Base-by-base conservation (phyloP, 805 yeast genomes). In the Kurtzmaniella cleridarum region DNA sequence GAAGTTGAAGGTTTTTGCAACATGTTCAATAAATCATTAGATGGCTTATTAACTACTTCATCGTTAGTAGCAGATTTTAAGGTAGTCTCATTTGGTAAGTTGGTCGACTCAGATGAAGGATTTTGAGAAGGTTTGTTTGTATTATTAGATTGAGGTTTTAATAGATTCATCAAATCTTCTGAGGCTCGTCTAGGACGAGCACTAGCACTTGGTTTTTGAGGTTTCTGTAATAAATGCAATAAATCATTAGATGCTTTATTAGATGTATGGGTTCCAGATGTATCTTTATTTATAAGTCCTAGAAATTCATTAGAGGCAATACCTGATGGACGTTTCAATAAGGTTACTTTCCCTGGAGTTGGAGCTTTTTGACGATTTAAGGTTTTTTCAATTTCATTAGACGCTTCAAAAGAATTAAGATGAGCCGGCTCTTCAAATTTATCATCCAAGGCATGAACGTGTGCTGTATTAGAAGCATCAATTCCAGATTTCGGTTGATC, bases 311-410 rank as follows among this genome's bases (percentile, higher is more conserved):
- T n/a, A 7, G 39, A 36, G 10, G 32, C 13, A 14, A 6, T 27
- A 20, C 24, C 39, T 27, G 38, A 45, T 1, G 57, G 43, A 39
- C 59, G 50, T 42, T 56, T 61, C 44, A 63, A 53, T 10, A 64
- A 41, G 12, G 54, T 59, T 9, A 60, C 43, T 42, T 54, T 60
- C 1, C 55, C 62, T 13, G 44, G 38, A 2, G 47, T 45, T 32
- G 39, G 17, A 34, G 36, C 20, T 24, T 39, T 35, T 41, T 11
- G 42, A 23, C 12, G 35, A 24, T 30, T 39, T 32, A 10, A 42
- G 9, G 55, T 48, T 27, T 46, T 50, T 41, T 56, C 62, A 20
- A 57, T 40, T 32, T 54, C 60, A 32, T 55, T 60, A 3, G 64
- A 55, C 5, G 60, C 51, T 34, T 43, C 47, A 27, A 36, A 48